Conservation (phyloP, 768 basidiomycete genomes). For the Boletus rex-veris region DNA sequence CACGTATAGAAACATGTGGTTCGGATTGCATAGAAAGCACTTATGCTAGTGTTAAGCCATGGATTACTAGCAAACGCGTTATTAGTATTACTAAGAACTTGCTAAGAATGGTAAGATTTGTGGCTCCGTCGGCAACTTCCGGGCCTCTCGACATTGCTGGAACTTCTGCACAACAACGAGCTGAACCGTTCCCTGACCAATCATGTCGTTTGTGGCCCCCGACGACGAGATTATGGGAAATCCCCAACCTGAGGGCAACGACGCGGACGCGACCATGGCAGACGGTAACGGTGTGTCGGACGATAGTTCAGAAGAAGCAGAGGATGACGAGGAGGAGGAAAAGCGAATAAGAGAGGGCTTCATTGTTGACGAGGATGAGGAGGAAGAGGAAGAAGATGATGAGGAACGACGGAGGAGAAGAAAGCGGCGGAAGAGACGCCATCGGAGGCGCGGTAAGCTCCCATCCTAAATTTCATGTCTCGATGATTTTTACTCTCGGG, state of each 20-base stretch:
- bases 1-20: too few relatives aligned
- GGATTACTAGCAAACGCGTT: too few relatives aligned
- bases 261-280: conserved; percentile 52
- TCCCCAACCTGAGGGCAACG: conserved; percentile 47
- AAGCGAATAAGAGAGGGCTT: conserved; percentile 81
- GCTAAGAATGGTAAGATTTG: conserved; percentile 11
- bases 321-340: conserved; percentile 89
- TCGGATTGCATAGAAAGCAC: too few relatives aligned
- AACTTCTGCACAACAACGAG: conserved; percentile 4
- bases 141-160: conserved; percentile 2
- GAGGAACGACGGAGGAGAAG: conserved; percentile 53
- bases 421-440: conserved; percentile 66
- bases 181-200: conserved; percentile 28
- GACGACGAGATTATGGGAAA: conserved; percentile 65
- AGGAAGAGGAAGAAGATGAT: conserved; percentile 71
- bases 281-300: conserved; percentile 49
- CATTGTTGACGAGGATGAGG: conserved; percentile 92
- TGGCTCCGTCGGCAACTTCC: conserved; percentile 28
- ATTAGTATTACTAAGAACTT: neutral
- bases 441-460: conserved; percentile 49
- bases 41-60: too few relatives aligned
- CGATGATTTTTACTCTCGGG: conserved; percentile 8
- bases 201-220: conserved; percentile 52
- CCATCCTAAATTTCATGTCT: conserved; percentile 6
- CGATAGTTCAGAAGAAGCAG: conserved; percentile 86